Conservation (phyloP, 352 stramenopile genomes). For the Pythium chondricola region DNA sequence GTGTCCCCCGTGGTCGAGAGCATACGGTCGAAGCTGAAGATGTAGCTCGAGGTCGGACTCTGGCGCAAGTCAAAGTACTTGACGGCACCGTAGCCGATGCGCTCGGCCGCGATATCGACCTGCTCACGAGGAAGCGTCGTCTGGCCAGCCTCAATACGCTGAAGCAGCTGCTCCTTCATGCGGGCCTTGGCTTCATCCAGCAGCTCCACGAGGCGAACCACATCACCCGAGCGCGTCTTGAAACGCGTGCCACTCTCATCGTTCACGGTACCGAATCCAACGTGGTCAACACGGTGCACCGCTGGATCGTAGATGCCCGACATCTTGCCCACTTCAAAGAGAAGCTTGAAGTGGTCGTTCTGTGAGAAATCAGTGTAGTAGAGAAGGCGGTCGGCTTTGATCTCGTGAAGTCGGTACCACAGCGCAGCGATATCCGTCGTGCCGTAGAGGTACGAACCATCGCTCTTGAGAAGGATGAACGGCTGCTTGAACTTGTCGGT, state of each 20-base stretch:
- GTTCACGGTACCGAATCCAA: constrained; percentile 84
- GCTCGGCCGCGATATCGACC: constrained; percentile 90
- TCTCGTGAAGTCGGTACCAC: constrained; percentile 80
- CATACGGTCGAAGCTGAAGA: constrained; percentile 99
- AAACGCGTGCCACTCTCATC: constrained; percentile 91
- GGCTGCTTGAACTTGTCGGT: constrained; percentile 87
- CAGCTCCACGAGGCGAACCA: constrained; percentile 98
- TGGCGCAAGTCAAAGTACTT: constrained; percentile 99
- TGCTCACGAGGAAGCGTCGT: constrained; percentile 86
- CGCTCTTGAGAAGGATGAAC: constrained; percentile 82
- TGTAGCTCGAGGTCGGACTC: constrained; percentile 97
- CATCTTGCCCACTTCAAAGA: constrained; percentile 79
- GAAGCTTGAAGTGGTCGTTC: constrained; percentile 82
- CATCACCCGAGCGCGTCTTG: constrained; percentile 98
- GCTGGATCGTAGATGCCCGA: constrained; percentile 67
- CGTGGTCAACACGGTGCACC: constrained; percentile 82
- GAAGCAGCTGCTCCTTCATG: constrained; percentile 91
- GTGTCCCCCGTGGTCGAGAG: constrained; percentile 99
- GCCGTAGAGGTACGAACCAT: constrained; percentile 81
- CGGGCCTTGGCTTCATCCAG: constrained; percentile 95
- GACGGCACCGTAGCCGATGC: constrained; percentile 97
- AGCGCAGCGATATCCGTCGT: constrained; percentile 84
- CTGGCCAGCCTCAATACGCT: constrained; percentile 91
- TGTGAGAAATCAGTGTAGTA: constrained; percentile 88
- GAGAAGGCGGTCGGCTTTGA: constrained; percentile 77